Base-by-base conservation (phyloP, 495 filamentous ascomycete species). In the Lophiostoma macrostomum region DNA sequence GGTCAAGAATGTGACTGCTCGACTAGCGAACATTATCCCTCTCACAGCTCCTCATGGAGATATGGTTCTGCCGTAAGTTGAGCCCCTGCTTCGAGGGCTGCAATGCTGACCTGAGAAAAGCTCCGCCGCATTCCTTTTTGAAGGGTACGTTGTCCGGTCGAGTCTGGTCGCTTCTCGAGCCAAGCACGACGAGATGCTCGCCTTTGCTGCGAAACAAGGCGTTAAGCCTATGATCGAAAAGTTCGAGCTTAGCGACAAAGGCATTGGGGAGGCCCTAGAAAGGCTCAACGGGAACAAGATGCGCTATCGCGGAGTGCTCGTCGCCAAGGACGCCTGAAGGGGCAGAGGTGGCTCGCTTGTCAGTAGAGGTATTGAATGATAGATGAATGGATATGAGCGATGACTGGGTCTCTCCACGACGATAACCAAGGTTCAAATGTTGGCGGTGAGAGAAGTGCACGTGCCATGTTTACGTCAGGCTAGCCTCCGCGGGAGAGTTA, bases 121-220 rank as follows among this genome's bases (percentile, higher is more conserved):
- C 4, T 34, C 50, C 3, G 55, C 50, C 25, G 19, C 38, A 24
- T 8, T 53, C 10, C 53, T 61, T 32, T 61, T 61, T 34, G 48
- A 61, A 24, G 54, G 59, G 20, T 58, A 53, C 50, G 49, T 54
- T 27, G 35, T 63, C 20, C 40, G 22, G 13, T 53, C 43, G 14
- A 63, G 54, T 27, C 25, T 63, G 19, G 59, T 63, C 7, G 54
- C 53, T 2, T 51, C 52, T 4, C 47, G 54, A 3, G 42, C 28
- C 11, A 50, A 37, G 28, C 59, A 63, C 28, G 37, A 54, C 20
- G 59, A 63, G 12, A 63, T 58, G 59, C 51, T 63, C 5, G 49
- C 16, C 24, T 63, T 63, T 25, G 47, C 53, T 10, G 54, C 54
- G 3, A 18, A 24, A 5, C 48, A 63, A 6, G 43, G 28, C 14